Percentiles rank a stretch among this genome's conserved stretches.
These are phyloP conservation scores for Hymenoscyphus scutula DNA, from an alignment of 2,329 filamentous ascomycete genomes.

Conservation along the genomic window DNA sequence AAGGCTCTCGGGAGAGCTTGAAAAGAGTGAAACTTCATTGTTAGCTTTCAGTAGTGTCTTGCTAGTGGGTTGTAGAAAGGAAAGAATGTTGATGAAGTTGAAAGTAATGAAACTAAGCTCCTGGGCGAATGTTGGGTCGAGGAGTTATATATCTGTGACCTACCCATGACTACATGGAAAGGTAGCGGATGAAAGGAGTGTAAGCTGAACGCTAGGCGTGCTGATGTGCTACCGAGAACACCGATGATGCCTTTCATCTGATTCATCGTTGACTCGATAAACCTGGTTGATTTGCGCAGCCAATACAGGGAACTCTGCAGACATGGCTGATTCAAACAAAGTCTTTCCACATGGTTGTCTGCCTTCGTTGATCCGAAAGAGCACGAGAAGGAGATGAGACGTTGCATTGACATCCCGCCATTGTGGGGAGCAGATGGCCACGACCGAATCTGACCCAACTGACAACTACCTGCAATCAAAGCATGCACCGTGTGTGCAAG, in stretches of 20 bases:
- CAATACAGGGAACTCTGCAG: background rate
- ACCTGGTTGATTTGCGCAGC: background rate
- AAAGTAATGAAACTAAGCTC: background rate
- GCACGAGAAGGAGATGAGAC: background rate
- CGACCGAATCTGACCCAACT: no score
- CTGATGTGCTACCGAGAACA: background rate
- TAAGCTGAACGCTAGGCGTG: background rate
- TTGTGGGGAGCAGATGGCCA: no score
- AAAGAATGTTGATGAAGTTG: background rate
- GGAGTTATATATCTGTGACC: background rate
- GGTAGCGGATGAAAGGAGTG: background rate
- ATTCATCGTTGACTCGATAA: background rate
- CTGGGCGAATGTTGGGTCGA: background rate
- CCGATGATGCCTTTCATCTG: background rate
- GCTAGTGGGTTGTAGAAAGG: background rate
- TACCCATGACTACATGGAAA: background rate
- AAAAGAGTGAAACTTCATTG: conserved; percentile 7
- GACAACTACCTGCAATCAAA: no score
- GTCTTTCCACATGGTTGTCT: background rate
- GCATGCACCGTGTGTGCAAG: no score
- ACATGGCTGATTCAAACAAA: conserved; percentile 1
- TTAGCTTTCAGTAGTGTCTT: background rate
- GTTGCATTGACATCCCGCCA: background rate
- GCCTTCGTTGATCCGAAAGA: background rate
- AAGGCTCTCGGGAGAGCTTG: background rate